Base-by-base conservation (phyloP, 805 yeast genomes). In the Cyberlindnera euphorbiiphila region DNA sequence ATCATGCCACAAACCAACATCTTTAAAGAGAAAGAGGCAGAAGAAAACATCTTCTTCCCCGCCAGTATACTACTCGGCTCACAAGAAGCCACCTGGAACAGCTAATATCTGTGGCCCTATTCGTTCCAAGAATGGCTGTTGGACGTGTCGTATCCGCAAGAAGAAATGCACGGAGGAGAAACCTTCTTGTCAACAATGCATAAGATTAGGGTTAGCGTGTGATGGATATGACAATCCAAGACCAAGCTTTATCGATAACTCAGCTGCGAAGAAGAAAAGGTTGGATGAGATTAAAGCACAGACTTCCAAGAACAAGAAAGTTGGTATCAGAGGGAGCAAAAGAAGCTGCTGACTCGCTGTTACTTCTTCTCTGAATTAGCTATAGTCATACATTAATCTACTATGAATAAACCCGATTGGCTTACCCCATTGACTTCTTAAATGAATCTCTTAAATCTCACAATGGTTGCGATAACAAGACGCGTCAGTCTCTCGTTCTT, bases 121-220 rank as follows among this genome's bases (percentile, higher is more conserved):
- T 16, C 59, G 81, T 33, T 74, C 80, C 1, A 71, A 71, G 42
- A 64, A 65, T 21, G 89, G 89, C 0, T 83, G 93, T 53, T 83
- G 91, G 91, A 83, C 85, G 6, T 83, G 91, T 25, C 61, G 89
- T 40, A 59, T 81, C 13, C 68, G 93, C 26, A 78, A 85, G 46
- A 83, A 83, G 56, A 75, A 80, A 46, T 83, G 91, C 51, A 73
- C 85, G 2, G 86, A 77, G 50, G 76, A 75, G 41, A 68, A 65
- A 46, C 88, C 89, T 1, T 50, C 39, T 5, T 83, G 93, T 54
- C 52, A 54, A 7, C 78, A 76, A 46, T 83, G 93, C 57, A 49
- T 49, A 3, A 61, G 79, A 33, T 62, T 83, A 16, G 75, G 76
- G 7, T 55, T 83, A 15, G 51, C 49, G 3, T 83, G 93, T 57